Percentiles rank a stretch among this genome's conserved stretches.
Evolutionary conservation across 1,284 basidiomycete species (phyloP).

Genomic region (Inonotus obliquus): DNA sequence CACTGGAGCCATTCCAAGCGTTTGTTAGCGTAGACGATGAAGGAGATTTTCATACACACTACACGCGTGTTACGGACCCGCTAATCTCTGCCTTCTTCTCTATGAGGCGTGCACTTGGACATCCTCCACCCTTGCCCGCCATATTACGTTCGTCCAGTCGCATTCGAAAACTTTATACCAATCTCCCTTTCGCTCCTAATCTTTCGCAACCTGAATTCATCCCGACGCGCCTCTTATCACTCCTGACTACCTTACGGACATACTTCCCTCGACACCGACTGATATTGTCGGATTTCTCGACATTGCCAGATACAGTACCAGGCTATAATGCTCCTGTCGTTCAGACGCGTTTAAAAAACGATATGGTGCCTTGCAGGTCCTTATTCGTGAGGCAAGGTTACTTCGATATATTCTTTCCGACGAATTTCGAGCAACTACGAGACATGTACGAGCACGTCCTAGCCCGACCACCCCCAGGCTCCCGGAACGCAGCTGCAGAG

Average conservation of each 20-base stretch:
- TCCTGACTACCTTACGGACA: constrained; percentile 78
- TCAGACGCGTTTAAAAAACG: constrained; percentile 84
- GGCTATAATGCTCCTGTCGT: constrained; percentile 93
- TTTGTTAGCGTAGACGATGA: constrained; percentile 76
- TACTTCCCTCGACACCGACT: constrained; percentile 91
- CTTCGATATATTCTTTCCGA: constrained; percentile 99
- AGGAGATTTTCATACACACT: constrained; percentile 86
- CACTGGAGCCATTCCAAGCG: constrained; percentile 79
- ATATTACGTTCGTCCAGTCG: constrained; percentile 51
- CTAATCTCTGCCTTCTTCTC: constrained; percentile 72
- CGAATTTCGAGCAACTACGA: constrained; percentile 79
- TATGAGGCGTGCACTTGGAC: constrained; percentile 53
- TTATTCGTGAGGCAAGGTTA: constrained; percentile 92
- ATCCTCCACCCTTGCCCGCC: constrained; percentile 51
- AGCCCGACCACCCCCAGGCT: constrained; percentile 42
- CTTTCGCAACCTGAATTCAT: constrained; percentile 88
- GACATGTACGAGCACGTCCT: constrained; percentile 87
- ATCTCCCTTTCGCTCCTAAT: constrained; percentile 88
- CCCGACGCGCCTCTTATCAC: constrained; percentile 86
- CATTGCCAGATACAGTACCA: constrained; percentile 80
- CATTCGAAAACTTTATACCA: constrained; percentile 58
- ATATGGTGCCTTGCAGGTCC: constrained; percentile 86
- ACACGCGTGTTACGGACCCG: constrained; percentile 82
- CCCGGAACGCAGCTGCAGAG: constrained; percentile 36
- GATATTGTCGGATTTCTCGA: constrained; percentile 89